Evolutionary conservation across 2,329 filamentous ascomycete genomes (phyloP).

Genomic region (Microcera coccophila): DNA sequence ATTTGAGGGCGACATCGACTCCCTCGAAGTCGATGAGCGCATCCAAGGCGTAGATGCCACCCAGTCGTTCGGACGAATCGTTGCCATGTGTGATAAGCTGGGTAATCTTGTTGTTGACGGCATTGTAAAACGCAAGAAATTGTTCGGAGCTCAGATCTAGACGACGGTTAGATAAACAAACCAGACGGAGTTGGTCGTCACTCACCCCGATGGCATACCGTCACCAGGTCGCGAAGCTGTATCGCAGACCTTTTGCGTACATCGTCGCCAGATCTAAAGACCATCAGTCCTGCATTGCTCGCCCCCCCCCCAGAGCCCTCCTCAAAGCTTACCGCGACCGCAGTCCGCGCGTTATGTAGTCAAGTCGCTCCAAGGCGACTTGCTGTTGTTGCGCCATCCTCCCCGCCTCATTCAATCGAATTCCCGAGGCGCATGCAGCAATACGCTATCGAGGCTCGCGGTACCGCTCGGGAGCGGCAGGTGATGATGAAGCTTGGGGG

Average conservation of each 20-base stretch:
- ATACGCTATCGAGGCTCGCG: too few species aligned
- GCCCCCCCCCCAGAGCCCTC: background rate
- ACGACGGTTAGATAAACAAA: constrained; percentile 12
- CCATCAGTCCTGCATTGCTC: constrained; percentile 18
- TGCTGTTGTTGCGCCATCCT: constrained; percentile 46
- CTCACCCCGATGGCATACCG: constrained; percentile 53
- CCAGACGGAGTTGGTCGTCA: background rate
- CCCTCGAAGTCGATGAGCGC: constrained; percentile 94
- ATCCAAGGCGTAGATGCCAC: constrained; percentile 88
- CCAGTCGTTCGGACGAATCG: constrained; percentile 83
- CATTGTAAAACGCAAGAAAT: constrained; percentile 60
- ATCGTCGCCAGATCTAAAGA: constrained; percentile 42
- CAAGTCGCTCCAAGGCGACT: constrained; percentile 53
- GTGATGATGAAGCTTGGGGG: too few species aligned
- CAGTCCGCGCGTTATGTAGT: constrained; percentile 52
- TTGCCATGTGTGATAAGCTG: constrained; percentile 75
- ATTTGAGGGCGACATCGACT: constrained; percentile 88
- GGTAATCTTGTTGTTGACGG: constrained; percentile 55
- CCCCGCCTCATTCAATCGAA: constrained; percentile 23
- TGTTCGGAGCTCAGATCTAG: constrained; percentile 74
- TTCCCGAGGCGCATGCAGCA: constrained; percentile 30
- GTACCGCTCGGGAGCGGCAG: too few species aligned
- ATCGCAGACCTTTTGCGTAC: constrained; percentile 50
- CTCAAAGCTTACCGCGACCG: constrained; percentile 47
- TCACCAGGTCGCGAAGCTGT: constrained; percentile 54